Evolutionary conservation across 768 basidiomycete genomes (phyloP), one percentile per base, ranked within the genome.

Genomic region (Lentinula boryana): DNA sequence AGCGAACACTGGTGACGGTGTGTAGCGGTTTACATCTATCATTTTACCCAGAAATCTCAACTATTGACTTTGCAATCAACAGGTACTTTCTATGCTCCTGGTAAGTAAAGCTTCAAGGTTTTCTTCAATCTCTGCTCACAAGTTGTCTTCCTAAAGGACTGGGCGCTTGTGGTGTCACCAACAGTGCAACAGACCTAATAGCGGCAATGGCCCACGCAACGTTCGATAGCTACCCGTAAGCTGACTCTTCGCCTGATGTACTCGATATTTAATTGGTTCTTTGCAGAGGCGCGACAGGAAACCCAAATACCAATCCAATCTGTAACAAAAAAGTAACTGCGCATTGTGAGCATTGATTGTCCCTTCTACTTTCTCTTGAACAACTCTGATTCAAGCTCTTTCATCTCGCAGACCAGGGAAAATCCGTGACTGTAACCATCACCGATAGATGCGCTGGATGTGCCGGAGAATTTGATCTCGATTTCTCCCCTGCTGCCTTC

Each of bases 221-320:
- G 21, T 80, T 73, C 60, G 75, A 78, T 50, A 0, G 1, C 1
- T 77, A 56, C 65, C 73, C 75, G 75, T 76, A 43, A 58, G 76
- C 67, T 46, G 9, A 31, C 58, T n/a, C 48, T 62, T 16, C 38
- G 56, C 54, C 18, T 36, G 36, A 15, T 23, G 33, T 51, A 58
- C 54, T 46, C 21, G 40, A 38, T 38, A 13, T 38, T 8, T 38
- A 38, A 38, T 27, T 48, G 12, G 9, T 5, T 40, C 35, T 55
- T 8, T 38, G 4, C 53, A 55, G 38, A 40, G 53, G 36, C 4
- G n/a, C 36, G 3, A 36, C 38, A 21, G 43, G 16, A 32, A 46
- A 18, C 27, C 50, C 50, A 7, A 51, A 51, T 3, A 61, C 16
- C 15, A 64, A 64, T 31, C 63, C 63, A 13, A 56, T 62, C n/a